Conservation (phyloP, 345 rosid genomes). For the Viola odorata region DNA sequence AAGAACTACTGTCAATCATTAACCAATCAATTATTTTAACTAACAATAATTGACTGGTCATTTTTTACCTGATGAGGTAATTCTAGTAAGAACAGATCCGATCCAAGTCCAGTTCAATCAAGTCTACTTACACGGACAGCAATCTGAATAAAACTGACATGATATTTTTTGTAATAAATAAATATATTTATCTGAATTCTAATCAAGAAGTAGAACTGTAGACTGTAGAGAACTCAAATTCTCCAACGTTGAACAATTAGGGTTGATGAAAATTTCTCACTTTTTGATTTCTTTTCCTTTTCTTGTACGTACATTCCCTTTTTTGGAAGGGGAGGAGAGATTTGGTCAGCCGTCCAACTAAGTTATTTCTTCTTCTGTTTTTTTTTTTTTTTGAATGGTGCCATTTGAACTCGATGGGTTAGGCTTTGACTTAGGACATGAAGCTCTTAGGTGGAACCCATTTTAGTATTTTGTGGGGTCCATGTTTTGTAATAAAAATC, state of each 20-base stretch:
- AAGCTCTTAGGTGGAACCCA: conserved; percentile 39
- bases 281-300: neutral
- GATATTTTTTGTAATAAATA: too few relatives aligned
- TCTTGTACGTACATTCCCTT: neutral
- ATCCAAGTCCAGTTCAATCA: conserved; percentile 6
- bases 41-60: conserved; percentile 4
- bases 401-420: conserved; percentile 7
- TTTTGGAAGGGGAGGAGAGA: neutral
- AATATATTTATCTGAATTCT: too few relatives aligned
- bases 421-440: conserved; percentile 38
- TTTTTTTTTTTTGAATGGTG: conserved; percentile 15
- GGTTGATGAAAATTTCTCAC: neutral
- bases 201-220: too few relatives aligned
- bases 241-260: neutral
- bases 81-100: neutral
- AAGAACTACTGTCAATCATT: neutral
- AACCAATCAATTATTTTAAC: neutral
- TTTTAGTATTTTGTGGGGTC: neutral
- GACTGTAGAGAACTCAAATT: too few relatives aligned
- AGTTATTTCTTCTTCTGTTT: too few relatives aligned
- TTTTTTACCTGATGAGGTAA: neutral
- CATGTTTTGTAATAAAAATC: neutral
- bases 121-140: conserved; percentile 2
- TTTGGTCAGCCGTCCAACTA: conserved; percentile 6
- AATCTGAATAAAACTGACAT: too few relatives aligned